Conservation (phyloP, 2,329 filamentous ascomycete species). For the Thermoascus crustaceus region DNA sequence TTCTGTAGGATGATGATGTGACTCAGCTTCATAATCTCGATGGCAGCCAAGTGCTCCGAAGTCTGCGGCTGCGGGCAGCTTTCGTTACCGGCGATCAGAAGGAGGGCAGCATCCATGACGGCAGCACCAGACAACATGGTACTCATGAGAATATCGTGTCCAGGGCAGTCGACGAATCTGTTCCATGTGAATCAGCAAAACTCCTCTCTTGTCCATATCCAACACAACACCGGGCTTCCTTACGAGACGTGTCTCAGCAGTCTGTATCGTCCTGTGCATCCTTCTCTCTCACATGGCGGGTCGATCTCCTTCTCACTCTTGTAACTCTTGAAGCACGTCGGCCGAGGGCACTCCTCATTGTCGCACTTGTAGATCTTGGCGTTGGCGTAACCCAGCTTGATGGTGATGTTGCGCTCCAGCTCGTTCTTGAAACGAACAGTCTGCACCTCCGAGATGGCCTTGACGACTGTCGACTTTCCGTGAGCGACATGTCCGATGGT, state of each 20-base stretch:
- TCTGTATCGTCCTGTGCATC: constrained; percentile 79
- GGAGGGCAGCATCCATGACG: constrained; percentile 96
- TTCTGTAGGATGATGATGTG: constrained; percentile 99
- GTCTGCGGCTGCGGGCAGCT: constrained; percentile 96
- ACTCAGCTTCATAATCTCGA: constrained; percentile 99
- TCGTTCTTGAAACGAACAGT: constrained; percentile 99
- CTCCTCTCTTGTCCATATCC: constrained; percentile 1
- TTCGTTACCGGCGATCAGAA: constrained; percentile 97
- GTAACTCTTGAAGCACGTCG: constrained; percentile 92
- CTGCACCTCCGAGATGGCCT: constrained; percentile 97
- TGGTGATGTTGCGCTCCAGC: constrained; percentile 97
- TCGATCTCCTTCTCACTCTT: constrained; percentile 99
- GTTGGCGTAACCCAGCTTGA: constrained; percentile 99
- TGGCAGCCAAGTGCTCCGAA: constrained; percentile 95
- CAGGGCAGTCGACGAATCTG: constrained; percentile 95
- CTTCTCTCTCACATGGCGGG: constrained; percentile 88
- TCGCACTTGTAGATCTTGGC: constrained; percentile 99
- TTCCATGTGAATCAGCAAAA: constrained; percentile 19
- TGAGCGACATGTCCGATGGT: constrained; percentile 98
- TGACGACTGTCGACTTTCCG: constrained; percentile 97
- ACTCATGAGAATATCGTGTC: constrained; percentile 99
- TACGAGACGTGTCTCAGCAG: constrained; percentile 87
- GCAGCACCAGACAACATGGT: constrained; percentile 99
- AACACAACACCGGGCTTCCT: constrained; percentile 34
- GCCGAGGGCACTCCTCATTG: constrained; percentile 80